Percentiles rank a stretch among this genome's conserved stretches.
Evolutionary conservation across 352 stramenopile genomes (phyloP).

Genomic region (Pythium periplocum): DNA sequence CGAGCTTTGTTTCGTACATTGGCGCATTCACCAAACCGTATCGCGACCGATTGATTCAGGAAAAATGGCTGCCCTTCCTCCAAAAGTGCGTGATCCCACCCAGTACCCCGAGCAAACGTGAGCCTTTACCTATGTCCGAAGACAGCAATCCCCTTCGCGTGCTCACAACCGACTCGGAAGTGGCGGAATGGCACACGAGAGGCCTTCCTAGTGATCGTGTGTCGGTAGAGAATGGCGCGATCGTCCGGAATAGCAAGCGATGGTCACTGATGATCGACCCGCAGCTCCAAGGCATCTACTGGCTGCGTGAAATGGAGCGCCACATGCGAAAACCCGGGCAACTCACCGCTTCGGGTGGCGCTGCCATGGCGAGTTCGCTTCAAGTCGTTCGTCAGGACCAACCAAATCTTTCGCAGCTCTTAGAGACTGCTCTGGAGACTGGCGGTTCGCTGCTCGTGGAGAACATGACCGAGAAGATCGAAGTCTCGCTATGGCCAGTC

Average conservation of each 20-base stretch:
- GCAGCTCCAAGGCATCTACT: constrained; percentile 89
- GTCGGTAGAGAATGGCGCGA: constrained; percentile 89
- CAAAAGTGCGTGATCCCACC: constrained; percentile 35
- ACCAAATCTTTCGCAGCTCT: constrained; percentile 55
- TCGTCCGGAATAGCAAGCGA: constrained; percentile 71
- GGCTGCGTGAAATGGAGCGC: constrained; percentile 84
- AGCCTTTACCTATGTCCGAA: constrained; percentile 25
- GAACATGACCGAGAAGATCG: constrained; percentile 86
- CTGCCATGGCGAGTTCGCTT: constrained; percentile 30
- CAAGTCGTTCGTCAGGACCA: constrained; percentile 84
- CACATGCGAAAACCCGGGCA: constrained; percentile 21
- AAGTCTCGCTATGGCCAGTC: constrained; percentile 82
- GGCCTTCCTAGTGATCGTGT: constrained; percentile 87
- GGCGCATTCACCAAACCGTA: constrained; percentile 93
- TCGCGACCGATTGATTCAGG: constrained; percentile 75
- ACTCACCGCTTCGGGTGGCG: too few species aligned
- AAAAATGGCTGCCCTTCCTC: constrained; percentile 88
- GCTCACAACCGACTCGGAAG: constrained; percentile 66
- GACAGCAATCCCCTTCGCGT: constrained; percentile 61
- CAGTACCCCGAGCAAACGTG: constrained; percentile 18
- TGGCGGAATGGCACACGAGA: constrained; percentile 83
- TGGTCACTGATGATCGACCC: constrained; percentile 89
- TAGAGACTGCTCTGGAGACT: constrained; percentile 80
- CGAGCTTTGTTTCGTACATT: constrained; percentile 92
- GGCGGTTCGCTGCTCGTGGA: constrained; percentile 83